Conservation (phyloP, 1,139 yeast species). For the Candida sojae region DNA sequence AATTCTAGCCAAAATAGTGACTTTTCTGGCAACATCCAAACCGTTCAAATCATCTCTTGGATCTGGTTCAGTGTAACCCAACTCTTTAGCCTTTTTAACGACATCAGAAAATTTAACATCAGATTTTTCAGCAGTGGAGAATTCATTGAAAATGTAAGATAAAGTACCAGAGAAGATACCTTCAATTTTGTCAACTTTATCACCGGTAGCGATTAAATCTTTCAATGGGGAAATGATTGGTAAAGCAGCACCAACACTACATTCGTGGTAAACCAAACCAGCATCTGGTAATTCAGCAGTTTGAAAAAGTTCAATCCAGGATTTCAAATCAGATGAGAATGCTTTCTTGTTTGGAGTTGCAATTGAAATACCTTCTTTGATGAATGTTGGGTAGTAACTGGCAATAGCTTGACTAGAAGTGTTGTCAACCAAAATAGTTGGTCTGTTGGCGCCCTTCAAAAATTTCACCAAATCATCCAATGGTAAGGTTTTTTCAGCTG, state of each 20-base stretch:
- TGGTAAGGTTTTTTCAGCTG: slow-evolving; percentile 51
- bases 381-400: slow-evolving; percentile 69
- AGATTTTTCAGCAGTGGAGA: slow-evolving; percentile 64
- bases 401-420: slow-evolving; percentile 85
- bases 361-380: slow-evolving; percentile 79
- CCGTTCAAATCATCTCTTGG: slow-evolving; percentile 99
- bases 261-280: slow-evolving; percentile 93
- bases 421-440: slow-evolving; percentile 88
- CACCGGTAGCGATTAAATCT: slow-evolving; percentile 90
- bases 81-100: slow-evolving; percentile 80
- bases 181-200: slow-evolving; percentile 84
- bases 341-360: slow-evolving; percentile 99
- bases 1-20: slow-evolving; percentile 90
- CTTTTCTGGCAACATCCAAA: slow-evolving; percentile 96
- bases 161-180: slow-evolving; percentile 96
- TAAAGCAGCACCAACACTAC: slow-evolving; percentile 98
- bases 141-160: slow-evolving; percentile 94
- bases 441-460: slow-evolving; percentile 66
- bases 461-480: slow-evolving; percentile 60
- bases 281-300: slow-evolving; percentile 53
- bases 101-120: slow-evolving; percentile 83
- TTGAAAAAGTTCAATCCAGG: slow-evolving; percentile 77
- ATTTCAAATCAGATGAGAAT: slow-evolving; percentile 73
- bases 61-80: slow-evolving; percentile 98
- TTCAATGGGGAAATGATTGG: slow-evolving; percentile 88